These are phyloP conservation scores for Leptographium lundbergii DNA, from an alignment of 2,329 filamentous ascomycete species.

Conservation along the genomic window DNA sequence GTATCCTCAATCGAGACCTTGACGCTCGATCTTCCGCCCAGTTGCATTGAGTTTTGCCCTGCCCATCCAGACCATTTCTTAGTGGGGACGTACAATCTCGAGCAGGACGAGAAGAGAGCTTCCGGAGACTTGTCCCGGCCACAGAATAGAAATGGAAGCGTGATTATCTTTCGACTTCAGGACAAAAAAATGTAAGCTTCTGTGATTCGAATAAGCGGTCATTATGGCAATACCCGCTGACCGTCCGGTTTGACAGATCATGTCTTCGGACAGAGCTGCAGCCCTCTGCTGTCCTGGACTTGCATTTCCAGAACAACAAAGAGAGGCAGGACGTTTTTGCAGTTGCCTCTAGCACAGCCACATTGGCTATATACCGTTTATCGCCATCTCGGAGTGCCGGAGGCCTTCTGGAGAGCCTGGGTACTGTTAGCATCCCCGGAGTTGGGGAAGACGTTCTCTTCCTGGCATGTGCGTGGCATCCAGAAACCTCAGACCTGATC, in stretches of 20 bases:
- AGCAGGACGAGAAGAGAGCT: slow-evolving; percentile 27
- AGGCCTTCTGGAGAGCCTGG: slow-evolving; percentile 25
- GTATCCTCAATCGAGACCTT: slow-evolving; percentile 34
- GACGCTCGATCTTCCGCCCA: slow-evolving; percentile 55
- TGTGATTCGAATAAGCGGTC: neutral
- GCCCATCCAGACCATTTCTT: slow-evolving; percentile 52
- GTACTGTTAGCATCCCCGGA: slow-evolving; percentile 31
- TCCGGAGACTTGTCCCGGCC: slow-evolving; percentile 22
- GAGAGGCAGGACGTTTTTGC: slow-evolving; percentile 45
- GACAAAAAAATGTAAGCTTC: slow-evolving; percentile 41
- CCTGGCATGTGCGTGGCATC: slow-evolving; percentile 64
- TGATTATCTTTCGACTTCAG: slow-evolving; percentile 51
- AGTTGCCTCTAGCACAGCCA: slow-evolving; percentile 66
- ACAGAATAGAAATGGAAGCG: slow-evolving; percentile 60
- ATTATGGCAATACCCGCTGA: neutral
- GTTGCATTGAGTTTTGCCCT: slow-evolving; percentile 65
- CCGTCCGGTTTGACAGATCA: neutral
- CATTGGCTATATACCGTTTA: slow-evolving; percentile 51
- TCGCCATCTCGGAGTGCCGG: slow-evolving; percentile 21
- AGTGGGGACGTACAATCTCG: slow-evolving; percentile 73
- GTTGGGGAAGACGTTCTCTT: slow-evolving; percentile 50
- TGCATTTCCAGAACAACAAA: slow-evolving; percentile 58
- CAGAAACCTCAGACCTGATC: slow-evolving; percentile 38
- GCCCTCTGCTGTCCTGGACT: slow-evolving; percentile 66
- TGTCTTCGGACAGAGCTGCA: slow-evolving; percentile 45